Conservation (phyloP, 345 rosid genomes). For the Geranium brycei region DNA sequence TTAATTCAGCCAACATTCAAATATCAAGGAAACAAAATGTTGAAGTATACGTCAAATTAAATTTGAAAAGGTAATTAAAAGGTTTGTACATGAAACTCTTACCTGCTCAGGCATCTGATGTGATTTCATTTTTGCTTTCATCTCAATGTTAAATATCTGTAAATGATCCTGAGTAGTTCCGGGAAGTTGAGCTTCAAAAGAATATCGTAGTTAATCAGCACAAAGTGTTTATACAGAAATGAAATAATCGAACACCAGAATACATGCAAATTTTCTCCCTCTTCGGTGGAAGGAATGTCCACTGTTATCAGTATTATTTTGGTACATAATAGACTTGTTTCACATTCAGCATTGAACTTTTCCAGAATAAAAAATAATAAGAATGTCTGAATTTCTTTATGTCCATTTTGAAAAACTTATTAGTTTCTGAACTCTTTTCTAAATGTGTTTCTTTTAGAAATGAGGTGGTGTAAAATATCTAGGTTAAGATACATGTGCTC, state of each 20-base stretch:
- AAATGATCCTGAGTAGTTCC: constrained; percentile 97
- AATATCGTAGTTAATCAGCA: constrained; percentile 7
- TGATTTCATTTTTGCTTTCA: constrained; percentile 85
- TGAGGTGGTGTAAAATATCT: too few relatives aligned
- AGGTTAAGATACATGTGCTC: too few relatives aligned
- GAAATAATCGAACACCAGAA: not conserved
- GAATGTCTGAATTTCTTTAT: too few relatives aligned
- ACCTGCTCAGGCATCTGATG: constrained; percentile 99
- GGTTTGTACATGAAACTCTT: not conserved
- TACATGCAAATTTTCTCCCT: not conserved
- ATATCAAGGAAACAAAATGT: not conserved
- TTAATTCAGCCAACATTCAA: constrained; percentile 1
- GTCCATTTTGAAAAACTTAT: too few relatives aligned
- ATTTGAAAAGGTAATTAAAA: not conserved
- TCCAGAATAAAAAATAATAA: not conserved
- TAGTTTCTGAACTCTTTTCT: too few relatives aligned
- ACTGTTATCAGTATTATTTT: not conserved
- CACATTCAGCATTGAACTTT: not conserved
- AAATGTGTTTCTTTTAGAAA: too few relatives aligned
- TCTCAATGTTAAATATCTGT: constrained; percentile 95
- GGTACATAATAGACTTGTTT: not conserved
- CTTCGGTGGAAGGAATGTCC: not conserved
- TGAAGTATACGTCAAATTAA: not conserved
- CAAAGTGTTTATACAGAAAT: not conserved
- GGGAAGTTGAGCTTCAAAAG: constrained; percentile 72